Conservation (phyloP, 495 filamentous ascomycete genomes). For the Xylaria grammica region DNA sequence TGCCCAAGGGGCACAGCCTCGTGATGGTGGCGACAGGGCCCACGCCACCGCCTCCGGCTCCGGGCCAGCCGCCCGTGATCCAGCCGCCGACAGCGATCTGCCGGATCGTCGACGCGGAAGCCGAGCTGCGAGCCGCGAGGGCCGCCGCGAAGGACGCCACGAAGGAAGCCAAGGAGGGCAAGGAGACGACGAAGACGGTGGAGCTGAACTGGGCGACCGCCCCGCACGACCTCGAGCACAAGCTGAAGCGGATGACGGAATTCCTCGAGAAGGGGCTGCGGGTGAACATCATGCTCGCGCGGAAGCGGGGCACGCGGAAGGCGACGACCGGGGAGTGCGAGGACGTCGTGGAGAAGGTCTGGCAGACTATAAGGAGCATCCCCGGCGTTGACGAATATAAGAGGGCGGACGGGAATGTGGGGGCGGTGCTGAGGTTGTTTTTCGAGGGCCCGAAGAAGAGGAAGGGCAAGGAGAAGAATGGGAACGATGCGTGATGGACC, state of each 20-base stretch:
- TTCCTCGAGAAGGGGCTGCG: conserved; percentile 68
- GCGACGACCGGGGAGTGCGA: conserved; percentile 44
- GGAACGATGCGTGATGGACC: not conserved
- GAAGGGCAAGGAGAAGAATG: conserved; percentile 12
- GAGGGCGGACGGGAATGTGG: conserved; percentile 44
- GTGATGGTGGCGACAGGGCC: conserved; percentile 58
- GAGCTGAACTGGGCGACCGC: conserved; percentile 88
- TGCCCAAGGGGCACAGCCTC: conserved; percentile 62
- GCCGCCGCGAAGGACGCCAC: conserved; percentile 31
- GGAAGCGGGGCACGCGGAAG: conserved; percentile 38
- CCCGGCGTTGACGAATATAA: conserved; percentile 46
- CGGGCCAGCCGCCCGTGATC: not conserved
- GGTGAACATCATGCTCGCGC: conserved; percentile 66
- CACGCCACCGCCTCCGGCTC: conserved; percentile 14
- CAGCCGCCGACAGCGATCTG: conserved; percentile 59
- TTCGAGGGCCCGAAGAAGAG: conserved; percentile 39
- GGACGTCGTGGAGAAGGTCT: conserved; percentile 38
- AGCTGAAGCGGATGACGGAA: conserved; percentile 59
- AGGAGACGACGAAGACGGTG: conserved; percentile 63
- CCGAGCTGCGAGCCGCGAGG: too few species aligned
- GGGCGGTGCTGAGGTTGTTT: conserved; percentile 37
- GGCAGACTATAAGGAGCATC: conserved; percentile 33
- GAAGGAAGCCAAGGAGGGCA: conserved; percentile 30
- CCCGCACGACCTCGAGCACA: conserved; percentile 66
- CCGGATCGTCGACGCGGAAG: conserved; percentile 62